A percentile compares a stretch with the other conserved stretches of the same genome.
phyloP scores from a whole-genome alignment of 345 rosid genomes.

The Aethionema arabicum region DNA sequence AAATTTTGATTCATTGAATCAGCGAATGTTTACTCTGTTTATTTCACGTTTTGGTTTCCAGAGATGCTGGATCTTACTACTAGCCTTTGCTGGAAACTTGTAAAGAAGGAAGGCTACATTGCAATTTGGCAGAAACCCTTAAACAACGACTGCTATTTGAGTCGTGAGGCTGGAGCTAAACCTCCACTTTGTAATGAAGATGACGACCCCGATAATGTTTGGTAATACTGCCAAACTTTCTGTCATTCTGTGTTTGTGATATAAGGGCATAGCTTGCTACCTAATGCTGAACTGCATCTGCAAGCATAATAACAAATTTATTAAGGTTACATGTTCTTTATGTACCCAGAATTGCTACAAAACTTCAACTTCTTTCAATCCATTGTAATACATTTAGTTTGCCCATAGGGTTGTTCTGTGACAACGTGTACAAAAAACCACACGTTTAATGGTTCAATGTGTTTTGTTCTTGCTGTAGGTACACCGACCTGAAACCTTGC shows the following conservation, averaged over 20 bases:
- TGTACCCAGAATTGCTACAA: conserved; percentile 9
- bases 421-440: conserved; percentile 4
- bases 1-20: neutral
- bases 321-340: conserved; percentile 8
- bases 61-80: conserved; percentile 92
- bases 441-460: conserved; percentile 13
- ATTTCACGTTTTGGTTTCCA: conserved; percentile 38
- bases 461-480: conserved; percentile 48
- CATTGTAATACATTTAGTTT: neutral
- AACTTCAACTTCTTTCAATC: conserved; percentile 10
- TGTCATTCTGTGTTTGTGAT: conserved; percentile 21
- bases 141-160: conserved; percentile 75
- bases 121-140: conserved; percentile 91
- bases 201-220: conserved; percentile 87
- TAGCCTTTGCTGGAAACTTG: conserved; percentile 92
- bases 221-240: conserved; percentile 46
- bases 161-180: conserved; percentile 61
- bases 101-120: conserved; percentile 91
- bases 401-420: conserved; percentile 12
- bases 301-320: conserved; percentile 10
- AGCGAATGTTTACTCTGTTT: conserved; percentile 16
- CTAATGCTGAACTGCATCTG: conserved; percentile 4
- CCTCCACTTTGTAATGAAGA: conserved; percentile 82
- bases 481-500: conserved; percentile 80
- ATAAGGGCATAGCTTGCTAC: conserved; percentile 17